Evolutionary conservation across 1,284 basidiomycete genomes (phyloP).

Genomic region (Pseudozyma flocculosa): DNA sequence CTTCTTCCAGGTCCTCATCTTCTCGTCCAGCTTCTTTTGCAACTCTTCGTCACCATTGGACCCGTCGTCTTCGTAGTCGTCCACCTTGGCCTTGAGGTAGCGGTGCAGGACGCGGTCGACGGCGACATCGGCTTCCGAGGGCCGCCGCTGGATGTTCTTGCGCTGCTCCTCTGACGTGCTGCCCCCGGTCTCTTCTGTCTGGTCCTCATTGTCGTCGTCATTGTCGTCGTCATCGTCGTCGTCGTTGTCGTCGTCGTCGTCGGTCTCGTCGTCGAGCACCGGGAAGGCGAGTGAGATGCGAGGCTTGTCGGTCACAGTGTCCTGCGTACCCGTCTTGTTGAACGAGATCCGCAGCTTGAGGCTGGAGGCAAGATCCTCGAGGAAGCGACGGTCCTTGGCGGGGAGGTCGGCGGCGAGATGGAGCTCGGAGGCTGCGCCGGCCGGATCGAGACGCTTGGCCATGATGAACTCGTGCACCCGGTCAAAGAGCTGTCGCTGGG

Average conservation of each 20-base stretch:
- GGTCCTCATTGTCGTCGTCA: constrained; percentile 13
- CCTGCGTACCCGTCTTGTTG: constrained; percentile 54
- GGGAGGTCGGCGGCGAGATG: constrained; percentile 30
- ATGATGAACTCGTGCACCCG: constrained; percentile 73
- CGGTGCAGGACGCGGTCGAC: constrained; percentile 81
- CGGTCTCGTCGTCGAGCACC: constrained; percentile 21
- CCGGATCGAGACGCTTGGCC: constrained; percentile 73
- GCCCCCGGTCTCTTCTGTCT: constrained; percentile 54
- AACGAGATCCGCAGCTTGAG: constrained; percentile 44
- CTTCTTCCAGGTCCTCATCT: constrained; percentile 90
- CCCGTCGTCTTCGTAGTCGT: constrained; percentile 23
- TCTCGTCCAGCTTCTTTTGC: constrained; percentile 72
- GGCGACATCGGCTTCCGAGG: constrained; percentile 62
- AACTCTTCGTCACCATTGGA: constrained; percentile 61
- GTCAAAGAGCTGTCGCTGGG: constrained; percentile 28
- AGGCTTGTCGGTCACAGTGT: constrained; percentile 40
- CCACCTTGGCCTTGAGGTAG: constrained; percentile 76
- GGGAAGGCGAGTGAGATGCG: constrained; percentile 43
- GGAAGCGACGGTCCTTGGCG: constrained; percentile 41
- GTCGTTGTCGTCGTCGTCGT: constrained; percentile 19
- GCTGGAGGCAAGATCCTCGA: constrained; percentile 38
- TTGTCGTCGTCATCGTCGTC: constrained; percentile 4
- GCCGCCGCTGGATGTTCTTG: constrained; percentile 4
- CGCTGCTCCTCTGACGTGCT: constrained; percentile 4
- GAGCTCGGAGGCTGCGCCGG: constrained; percentile 35